Base-by-base conservation (phyloP, 805 yeast genomes). In the Yarrowia sp. region DNA sequence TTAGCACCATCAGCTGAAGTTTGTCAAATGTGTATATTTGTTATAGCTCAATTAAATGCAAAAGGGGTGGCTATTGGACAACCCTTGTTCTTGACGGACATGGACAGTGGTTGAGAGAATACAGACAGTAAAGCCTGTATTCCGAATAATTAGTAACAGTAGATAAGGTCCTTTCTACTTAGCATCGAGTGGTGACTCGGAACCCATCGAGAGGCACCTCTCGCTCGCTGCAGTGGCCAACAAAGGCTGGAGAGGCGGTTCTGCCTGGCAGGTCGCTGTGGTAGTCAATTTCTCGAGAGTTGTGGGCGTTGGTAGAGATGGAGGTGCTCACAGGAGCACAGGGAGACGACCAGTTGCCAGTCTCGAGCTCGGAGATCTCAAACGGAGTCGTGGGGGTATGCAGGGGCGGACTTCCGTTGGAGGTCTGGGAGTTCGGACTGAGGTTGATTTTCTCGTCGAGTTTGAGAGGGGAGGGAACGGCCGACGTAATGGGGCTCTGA, bases 341-440 rank as follows among this genome's bases (percentile, higher is more conserved):
- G 30, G 58, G 58, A 12, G 58, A 51, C 19, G 61, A 38, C 61
- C 61, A 54, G 46, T 24, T 54, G 61, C 61, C 61, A 7, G 61
- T 36, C 21, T 54, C 61, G 46, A 54, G 61, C 44, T 54, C 61
- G 36, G 44, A 54, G 19, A 51, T 51, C 58, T 51, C 58, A 33
- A 51, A 51, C 22, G 58, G 58, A 10, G 58, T 51, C 16, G 58
- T 51, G 17, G 58, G 58, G 14, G 58, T 51, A 51, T 51, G 58
- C 58, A 51, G 1, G 6, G 41, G 41, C 30, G 58, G 58, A n/a
- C 54, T 48, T 30, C 54, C 54, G 54, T 12, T 11, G 36, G 46
- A 38, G 19, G 61, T 33, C n/a, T 32, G 14, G 19, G 61, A 54
- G 61, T 38, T 38, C 24, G 61, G 44, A 19, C 46, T 54, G 61